Base-by-base conservation (phyloP, 2,329 filamentous ascomycete species). In the Trichophyton mentagrophytes region DNA sequence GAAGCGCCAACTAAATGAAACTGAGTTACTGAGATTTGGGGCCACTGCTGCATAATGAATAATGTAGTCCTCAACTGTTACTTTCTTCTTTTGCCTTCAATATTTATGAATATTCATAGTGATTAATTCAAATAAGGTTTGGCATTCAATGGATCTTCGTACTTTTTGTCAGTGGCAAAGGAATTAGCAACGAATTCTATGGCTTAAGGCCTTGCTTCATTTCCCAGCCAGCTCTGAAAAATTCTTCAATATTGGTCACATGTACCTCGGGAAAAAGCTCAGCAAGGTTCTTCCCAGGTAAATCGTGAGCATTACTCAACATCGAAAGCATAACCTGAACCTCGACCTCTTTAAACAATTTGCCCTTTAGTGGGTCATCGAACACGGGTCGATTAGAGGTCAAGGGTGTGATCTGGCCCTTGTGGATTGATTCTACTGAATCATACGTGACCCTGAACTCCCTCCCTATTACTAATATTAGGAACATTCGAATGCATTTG, bases 371-470 rank as follows among this genome's bases (percentile, higher is more conserved):
- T 9, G 53, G 53, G 33, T 57, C 53, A 13, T 57, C 30, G 8
- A 57, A 57, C 15, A 57, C 17, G 7, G 30, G 22, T n/a, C 33
- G 15, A n/a, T 57, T 57, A 57, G 53, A 57, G 25, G 53, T 25
- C 3, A 57, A 17, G 9, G 53, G 53, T 11, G 53, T 57, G 53
- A 57, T 57, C 17, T 57, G 22, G 13, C 53, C 53, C 15, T 36
- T 57, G 13, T 20, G 53, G n/a, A 57, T 36, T 36, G 22, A 22
- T 20, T 57, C 53, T 40, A 33, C 27, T 20, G 53, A 20, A 30
- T 57, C 53, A 3, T 57, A 57, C 9, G 53, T 57, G 53, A 57
- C 53, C 4, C 40, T 57, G 9, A 57, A 57, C n/a, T 57, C 53
- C 20, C 13, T 36, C 13, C 53, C 53, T 57, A n/a, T 57, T 20